A percentile compares a stretch with the other conserved stretches of the same genome.
phyloP scores from a whole-genome alignment of 208 protist genomes.

The Leptomonas seymouri region DNA sequence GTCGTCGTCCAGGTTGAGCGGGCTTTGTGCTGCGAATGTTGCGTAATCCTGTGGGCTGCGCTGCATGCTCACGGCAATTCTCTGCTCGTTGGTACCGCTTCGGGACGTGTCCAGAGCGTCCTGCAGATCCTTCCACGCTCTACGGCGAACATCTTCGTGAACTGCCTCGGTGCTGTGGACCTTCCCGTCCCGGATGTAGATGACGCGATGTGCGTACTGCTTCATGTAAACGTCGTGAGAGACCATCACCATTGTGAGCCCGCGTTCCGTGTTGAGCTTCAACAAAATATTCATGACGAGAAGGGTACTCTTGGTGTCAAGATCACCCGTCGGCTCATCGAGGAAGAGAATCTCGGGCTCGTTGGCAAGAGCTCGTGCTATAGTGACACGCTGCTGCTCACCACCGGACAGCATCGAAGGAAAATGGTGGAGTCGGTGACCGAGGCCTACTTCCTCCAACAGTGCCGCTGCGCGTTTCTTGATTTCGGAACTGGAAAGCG shows the following conservation, averaged over 20 bases:
- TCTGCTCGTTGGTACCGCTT: conserved; percentile 18
- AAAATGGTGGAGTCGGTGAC: conserved; percentile 86
- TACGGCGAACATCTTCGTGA: conserved; percentile 40
- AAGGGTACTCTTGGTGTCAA: conserved; percentile 95
- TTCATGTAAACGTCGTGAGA: conserved; percentile 97
- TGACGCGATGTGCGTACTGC: conserved; percentile 90
- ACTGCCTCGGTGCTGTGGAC: conserved; percentile 73
- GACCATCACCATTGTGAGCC: conserved; percentile 98
- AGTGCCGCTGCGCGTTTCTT: conserved; percentile 70
- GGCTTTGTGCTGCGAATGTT: conserved; percentile 58
- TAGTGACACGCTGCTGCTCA: conserved; percentile 97
- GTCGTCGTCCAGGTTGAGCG: conserved; percentile 64
- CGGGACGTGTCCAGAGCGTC: conserved; percentile 13
- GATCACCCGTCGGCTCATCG: conserved; percentile 97
- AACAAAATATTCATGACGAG: conserved; percentile 95
- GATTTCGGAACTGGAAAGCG: conserved; percentile 53
- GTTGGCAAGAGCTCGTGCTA: conserved; percentile 95
- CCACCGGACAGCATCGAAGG: conserved; percentile 95
- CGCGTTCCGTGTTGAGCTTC: conserved; percentile 84
- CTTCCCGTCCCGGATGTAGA: conserved; percentile 96
- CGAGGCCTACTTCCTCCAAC: conserved; percentile 90
- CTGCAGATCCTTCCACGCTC: conserved; percentile 49
- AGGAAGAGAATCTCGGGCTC: conserved; percentile 94
- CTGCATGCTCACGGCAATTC: conserved; percentile 24
- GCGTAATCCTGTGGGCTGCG: conserved; percentile 58